phyloP scores from a whole-genome alignment of 139 green algal genomes.

The Klebsormidium nitens region DNA sequence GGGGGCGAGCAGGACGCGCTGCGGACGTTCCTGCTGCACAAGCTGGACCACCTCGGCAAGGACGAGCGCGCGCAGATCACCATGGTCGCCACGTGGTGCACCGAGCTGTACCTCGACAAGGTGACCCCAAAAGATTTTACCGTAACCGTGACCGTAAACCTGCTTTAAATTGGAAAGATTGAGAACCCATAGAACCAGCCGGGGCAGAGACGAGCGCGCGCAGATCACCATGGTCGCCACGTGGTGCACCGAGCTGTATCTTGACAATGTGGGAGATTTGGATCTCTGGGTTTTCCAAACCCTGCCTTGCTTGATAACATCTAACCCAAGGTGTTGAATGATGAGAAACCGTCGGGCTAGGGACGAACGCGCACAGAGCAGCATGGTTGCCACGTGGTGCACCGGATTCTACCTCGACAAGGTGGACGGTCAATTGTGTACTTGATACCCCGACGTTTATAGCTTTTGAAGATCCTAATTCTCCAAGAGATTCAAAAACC shows the following conservation, averaged over 20 bases:
- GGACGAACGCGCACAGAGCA: not conserved
- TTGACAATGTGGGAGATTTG: constrained; percentile 58
- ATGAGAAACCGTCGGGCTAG: not conserved
- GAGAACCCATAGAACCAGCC: too few species aligned
- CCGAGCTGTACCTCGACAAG: constrained; percentile 85
- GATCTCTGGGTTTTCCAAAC: not conserved
- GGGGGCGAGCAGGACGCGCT: constrained; percentile 46
- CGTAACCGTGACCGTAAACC: too few species aligned
- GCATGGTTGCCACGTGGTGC: not conserved
- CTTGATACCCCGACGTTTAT: not conserved
- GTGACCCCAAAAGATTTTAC: too few species aligned
- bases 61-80: constrained; percentile 68
- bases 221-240: constrained; percentile 85
- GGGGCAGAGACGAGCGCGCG: too few species aligned
- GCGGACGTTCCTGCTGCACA: constrained; percentile 51
- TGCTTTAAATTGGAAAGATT: too few species aligned
- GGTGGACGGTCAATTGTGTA: not conserved
- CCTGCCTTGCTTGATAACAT: not conserved
- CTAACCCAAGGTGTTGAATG: not conserved
- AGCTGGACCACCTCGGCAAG: constrained; percentile 53
- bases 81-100: constrained; percentile 86
- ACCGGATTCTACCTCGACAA: not conserved
- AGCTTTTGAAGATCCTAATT: too few species aligned
- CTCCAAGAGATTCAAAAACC: too few species aligned
- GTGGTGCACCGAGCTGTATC: constrained; percentile 85